These are phyloP conservation scores for Podospora conica DNA, from an alignment of 495 filamentous ascomycete genomes.

Conservation along the genomic window DNA sequence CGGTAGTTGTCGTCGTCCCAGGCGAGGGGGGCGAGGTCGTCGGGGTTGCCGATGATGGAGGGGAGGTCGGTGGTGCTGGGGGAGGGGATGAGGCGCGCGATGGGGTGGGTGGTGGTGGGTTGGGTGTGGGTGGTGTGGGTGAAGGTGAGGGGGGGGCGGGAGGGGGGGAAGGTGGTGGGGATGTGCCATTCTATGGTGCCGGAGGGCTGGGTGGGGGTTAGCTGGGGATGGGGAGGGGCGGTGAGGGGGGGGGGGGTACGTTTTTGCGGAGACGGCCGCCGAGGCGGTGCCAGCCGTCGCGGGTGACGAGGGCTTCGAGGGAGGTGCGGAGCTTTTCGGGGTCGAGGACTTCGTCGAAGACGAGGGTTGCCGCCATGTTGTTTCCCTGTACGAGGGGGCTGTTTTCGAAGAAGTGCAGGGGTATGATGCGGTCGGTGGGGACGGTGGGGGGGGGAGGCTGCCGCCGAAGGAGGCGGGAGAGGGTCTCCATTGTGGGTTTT, in stretches of 20 bases:
- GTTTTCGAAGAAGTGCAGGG: slow-evolving; percentile 36
- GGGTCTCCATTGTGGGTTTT: neutral
- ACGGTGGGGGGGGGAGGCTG: neutral
- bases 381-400: slow-evolving; percentile 29
- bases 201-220: slow-evolving; percentile 13
- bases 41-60: slow-evolving; percentile 20
- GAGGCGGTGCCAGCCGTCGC: slow-evolving; percentile 37
- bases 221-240: neutral
- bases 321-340: slow-evolving; percentile 28
- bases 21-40: slow-evolving; percentile 21
- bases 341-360: slow-evolving; percentile 46
- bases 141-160: slow-evolving; percentile 31
- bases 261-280: slow-evolving; percentile 35
- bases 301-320: slow-evolving; percentile 28
- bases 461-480: neutral
- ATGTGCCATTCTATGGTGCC: slow-evolving; percentile 41
- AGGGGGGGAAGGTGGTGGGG: slow-evolving; percentile 28
- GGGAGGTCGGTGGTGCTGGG: slow-evolving; percentile 18
- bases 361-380: slow-evolving; percentile 34
- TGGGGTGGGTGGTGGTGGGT: slow-evolving; percentile 26
- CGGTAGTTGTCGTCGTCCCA: slow-evolving; percentile 18
- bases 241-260: slow-evolving; percentile 5
- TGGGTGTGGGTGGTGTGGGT: slow-evolving; percentile 24
- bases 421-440: slow-evolving; percentile 34
- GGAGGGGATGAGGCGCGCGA: slow-evolving; percentile 26